Conservation (phyloP, 2,329 filamentous ascomycete genomes). For the Pestalotiopsis sp. region DNA sequence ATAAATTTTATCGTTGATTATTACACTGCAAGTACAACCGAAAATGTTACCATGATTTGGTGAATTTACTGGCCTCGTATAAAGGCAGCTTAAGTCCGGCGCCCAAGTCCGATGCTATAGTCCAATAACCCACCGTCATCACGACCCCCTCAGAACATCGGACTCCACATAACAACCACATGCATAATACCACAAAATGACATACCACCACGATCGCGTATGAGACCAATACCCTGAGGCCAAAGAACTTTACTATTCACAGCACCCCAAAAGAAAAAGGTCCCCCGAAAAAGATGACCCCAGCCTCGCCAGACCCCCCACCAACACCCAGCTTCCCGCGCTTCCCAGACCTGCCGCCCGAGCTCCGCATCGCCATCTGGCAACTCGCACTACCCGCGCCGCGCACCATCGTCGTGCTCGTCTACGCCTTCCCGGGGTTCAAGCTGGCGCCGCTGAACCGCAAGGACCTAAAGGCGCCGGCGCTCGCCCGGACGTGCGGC, state of each 20-base stretch:
- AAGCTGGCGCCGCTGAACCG: slow-evolving; percentile 27
- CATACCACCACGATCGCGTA: neutral
- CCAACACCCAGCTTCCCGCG: neutral
- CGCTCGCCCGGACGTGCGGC: slow-evolving; percentile 26
- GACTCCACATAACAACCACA: neutral
- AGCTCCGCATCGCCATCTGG: slow-evolving; percentile 30
- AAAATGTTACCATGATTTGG: no score
- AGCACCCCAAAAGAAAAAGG: neutral
- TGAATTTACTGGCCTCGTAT: neutral
- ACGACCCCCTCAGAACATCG: neutral
- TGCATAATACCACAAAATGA: neutral
- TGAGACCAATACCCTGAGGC: no score
- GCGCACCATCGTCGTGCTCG: slow-evolving; percentile 23
- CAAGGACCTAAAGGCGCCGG: slow-evolving; percentile 18
- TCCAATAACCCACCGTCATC: neutral
- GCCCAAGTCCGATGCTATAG: neutral
- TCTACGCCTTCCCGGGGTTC: slow-evolving; percentile 21
- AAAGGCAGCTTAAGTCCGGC: neutral
- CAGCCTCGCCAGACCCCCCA: neutral
- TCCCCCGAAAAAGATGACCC: no score
- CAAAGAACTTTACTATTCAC: neutral
- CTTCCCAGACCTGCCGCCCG: slow-evolving; percentile 25
- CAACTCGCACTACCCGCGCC: slow-evolving; percentile 22
- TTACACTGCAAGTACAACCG: neutral
- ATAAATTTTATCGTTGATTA: no score